Conservation (phyloP, 2,329 filamentous ascomycete genomes). For the Fusarium anguioides region DNA sequence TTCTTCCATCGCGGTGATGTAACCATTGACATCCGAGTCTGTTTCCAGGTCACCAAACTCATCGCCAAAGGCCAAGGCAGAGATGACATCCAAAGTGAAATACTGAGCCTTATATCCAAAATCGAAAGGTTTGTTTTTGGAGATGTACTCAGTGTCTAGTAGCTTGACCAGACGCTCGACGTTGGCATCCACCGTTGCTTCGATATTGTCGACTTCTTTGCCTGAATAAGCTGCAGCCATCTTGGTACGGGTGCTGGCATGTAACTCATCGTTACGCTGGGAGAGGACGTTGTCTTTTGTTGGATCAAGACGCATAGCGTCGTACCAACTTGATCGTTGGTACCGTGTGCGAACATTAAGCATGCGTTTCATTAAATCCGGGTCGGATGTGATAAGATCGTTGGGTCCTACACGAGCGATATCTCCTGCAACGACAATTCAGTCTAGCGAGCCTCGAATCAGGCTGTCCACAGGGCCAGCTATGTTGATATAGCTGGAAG, state of each 20-base stretch:
- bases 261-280: neutral
- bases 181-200: fast-evolving
- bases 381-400: neutral
- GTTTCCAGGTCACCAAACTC: neutral
- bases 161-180: neutral
- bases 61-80: neutral
- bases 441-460: no score
- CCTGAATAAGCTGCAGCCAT: neutral
- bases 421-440: no score
- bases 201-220: neutral
- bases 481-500: no score
- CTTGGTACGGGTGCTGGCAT: neutral
- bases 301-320: neutral
- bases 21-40: neutral
- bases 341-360: neutral
- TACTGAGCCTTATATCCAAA: neutral
- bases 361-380: neutral
- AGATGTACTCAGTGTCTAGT: neutral
- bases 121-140: neutral
- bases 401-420: neutral
- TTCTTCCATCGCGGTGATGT: neutral
- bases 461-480: no score
- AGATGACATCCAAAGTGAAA: neutral
- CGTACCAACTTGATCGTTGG: neutral
- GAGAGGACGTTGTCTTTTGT: neutral